Base-by-base conservation (phyloP, 768 basidiomycete species). In the Glaciozyma antarctica region DNA sequence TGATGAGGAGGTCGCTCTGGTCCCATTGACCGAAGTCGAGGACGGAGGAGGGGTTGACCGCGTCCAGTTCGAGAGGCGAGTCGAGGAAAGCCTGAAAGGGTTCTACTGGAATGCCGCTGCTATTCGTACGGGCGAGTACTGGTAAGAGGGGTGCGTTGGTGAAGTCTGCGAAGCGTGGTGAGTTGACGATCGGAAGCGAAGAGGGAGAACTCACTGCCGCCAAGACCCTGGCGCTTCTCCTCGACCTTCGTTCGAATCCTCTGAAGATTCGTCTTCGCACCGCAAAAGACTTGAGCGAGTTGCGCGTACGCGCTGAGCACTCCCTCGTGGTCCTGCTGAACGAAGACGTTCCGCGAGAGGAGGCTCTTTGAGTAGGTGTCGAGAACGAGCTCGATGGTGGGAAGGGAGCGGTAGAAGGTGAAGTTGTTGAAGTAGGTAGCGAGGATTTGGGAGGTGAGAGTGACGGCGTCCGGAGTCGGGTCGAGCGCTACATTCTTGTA, bases 21-120 rank as follows among this genome's bases (percentile, higher is more conserved):
- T 69, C 67, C 67, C 67, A 69, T 24, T 47, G 53, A 26, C 61
- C 61, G 17, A 65, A 65, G 34, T 69, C 67, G 61, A 69, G 64
- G 4, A 69, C 54, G 30, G 63, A 64, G 22, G 56, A 45, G 2
- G 60, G 32, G 3, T 38, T 24, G 16, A 60, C 67, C 9, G 38
- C 3, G 2, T 63, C 67, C 38, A 68, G 60, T 21, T 62, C 67
- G 45, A 34, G 8, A 2, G 63, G 58, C 53, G 62, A 64, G n/a
- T 51, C 24, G 21, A 68, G 60, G 61, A 68, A 61, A 26, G 67
- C 60, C 54, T 68, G 60, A 53, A 68, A 68, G 19, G 67, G 67
- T 26, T 64, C 67, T 17, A 48, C 56, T 4, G 60, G 41, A 9
- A 41, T 10, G 38, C 10, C 13, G 38, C 38, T 41, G 38, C 38